Evolutionary conservation across 2,329 filamentous ascomycete genomes (phyloP), one percentile per base, ranked within the genome.

Genomic region (Fusarium veterinarium): DNA sequence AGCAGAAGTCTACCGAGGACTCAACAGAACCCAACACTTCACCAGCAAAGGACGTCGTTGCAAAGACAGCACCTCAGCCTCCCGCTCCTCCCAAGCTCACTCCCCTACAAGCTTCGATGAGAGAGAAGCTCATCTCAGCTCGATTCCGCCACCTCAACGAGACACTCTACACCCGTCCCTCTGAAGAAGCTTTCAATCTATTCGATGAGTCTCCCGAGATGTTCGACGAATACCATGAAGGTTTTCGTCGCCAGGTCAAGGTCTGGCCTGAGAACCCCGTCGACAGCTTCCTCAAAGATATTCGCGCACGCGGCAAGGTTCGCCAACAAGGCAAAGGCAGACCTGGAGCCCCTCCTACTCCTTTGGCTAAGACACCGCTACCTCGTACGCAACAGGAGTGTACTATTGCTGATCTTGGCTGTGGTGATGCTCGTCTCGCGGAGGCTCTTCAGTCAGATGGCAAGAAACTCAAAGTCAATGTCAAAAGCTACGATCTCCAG

Each of bases 91-190:
- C 82, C 70, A 94, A 93, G 76, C 90, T 99, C 78, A 99, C 96
- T 2, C 95, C 96, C 7, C 91, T 99, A 63, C 96, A 99, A 86
- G 91, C 92, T 61, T 91, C 94, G 7, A 99, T 99, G 96, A 92
- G 94, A 69, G 92, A 95, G 79, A 99, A 99, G 86, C 91, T 99
- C 71, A 88, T 97, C 71, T 97, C 95, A 14, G 95, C 96, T 3
- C 95, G 96, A 65, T 99, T 99, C 89, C 94, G 96, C 72, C 95
- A 98, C 83, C 91, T 99, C 69, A 99, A 99, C 82, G 93, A 99
- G 85, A 95, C 94, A 0, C 91, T 99, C 19, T 99, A 99, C 85
- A 98, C 95, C 8, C 93, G 92, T 12, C 93, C 95, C 2, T 99
- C 96, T 0, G 86, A 87, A 40, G 91, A 96, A 73, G 93, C 96